Base-by-base conservation (phyloP, 164 flowering plant species). In the Piper longum region DNA sequence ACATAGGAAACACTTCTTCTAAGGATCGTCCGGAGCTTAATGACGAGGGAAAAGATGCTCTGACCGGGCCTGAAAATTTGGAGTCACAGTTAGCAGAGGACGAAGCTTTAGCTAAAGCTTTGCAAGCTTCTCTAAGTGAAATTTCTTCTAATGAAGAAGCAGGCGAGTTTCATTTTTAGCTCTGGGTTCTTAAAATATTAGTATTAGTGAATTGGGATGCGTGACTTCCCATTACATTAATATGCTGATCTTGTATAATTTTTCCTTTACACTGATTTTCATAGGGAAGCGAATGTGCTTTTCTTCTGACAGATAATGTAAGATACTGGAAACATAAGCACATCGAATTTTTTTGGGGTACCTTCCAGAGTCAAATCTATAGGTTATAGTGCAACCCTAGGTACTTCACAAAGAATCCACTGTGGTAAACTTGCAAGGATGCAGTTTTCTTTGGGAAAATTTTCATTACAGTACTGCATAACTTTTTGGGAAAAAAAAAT, bases 71-170 rank as follows among this genome's bases (percentile, higher is more conserved):
- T 69, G 19, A 42, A 4, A 19, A 39, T 61, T 48, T 52, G 17
- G 48, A 66, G 12, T 68, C 72, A 41, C 77, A 71, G 56, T 57
- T 71, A 54, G 72, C 42, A 36, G 18, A n/a, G 6, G 77, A 74
- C 61, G 77, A 68, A 69, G 77, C 69, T 62, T 69, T 68, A 48
- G 77, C 77, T 60, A 62, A 42, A 57, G 42, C 60, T 58, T 62
- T 74, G 70, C 74, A 71, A 60, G 77, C 65, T 62, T 65, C 61
- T 26, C 39, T 71, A 36, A 19, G 54, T 9, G 77, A 56, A 65
- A 62, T 55, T 60, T 16, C 64, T 41, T 57, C 39, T 61, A 65
- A 60, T 26, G 68, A 66, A 63, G 59, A 66, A 66, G 56, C 64
- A 12, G 74, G 77, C 71, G 45, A 41, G 44, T 60, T 2, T 41